A percentile compares a stretch with the other conserved stretches of the same genome.
These are phyloP conservation scores for Globisporangium splendens DNA, from an alignment of 352 stramenopile genomes.

Conservation along the genomic window DNA sequence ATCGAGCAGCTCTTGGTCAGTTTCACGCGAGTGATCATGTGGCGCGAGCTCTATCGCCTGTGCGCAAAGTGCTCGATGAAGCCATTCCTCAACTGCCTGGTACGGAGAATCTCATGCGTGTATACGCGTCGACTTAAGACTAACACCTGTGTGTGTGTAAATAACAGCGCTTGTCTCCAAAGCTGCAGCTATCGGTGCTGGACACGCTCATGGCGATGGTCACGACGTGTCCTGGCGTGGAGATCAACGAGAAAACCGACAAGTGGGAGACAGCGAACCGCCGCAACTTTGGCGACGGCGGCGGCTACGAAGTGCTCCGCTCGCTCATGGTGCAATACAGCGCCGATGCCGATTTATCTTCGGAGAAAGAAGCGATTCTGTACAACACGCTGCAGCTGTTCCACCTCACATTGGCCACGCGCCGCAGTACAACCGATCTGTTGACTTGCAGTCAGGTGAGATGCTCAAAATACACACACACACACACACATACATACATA, in stretches of 20 bases:
- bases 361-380: slow-evolving; percentile 36
- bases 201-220: slow-evolving; percentile 64
- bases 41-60: slow-evolving; percentile 76
- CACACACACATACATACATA: too few species aligned
- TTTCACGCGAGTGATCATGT: slow-evolving; percentile 75
- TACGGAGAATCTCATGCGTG: slow-evolving; percentile 12
- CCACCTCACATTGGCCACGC: slow-evolving; percentile 54
- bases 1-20: slow-evolving; percentile 61
- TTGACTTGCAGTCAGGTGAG: slow-evolving; percentile 45
- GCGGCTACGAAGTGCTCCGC: slow-evolving; percentile 65
- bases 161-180: slow-evolving; percentile 45
- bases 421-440: slow-evolving; percentile 43
- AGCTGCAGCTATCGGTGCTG: slow-evolving; percentile 48
- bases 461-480: too few species aligned
- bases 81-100: slow-evolving; percentile 71
- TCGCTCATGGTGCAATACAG: slow-evolving; percentile 70
- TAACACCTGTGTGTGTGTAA: not conserved
- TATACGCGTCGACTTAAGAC: not conserved
- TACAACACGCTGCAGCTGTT: slow-evolving; percentile 56
- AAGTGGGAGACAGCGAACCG: slow-evolving; percentile 73
- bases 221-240: slow-evolving; percentile 42
- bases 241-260: slow-evolving; percentile 58
- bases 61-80: slow-evolving; percentile 82
- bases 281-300: slow-evolving; percentile 70
- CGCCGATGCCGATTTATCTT: slow-evolving; percentile 13